Evolutionary conservation across 345 rosid genomes (phyloP).

Genomic region (Citrus unshiu): DNA sequence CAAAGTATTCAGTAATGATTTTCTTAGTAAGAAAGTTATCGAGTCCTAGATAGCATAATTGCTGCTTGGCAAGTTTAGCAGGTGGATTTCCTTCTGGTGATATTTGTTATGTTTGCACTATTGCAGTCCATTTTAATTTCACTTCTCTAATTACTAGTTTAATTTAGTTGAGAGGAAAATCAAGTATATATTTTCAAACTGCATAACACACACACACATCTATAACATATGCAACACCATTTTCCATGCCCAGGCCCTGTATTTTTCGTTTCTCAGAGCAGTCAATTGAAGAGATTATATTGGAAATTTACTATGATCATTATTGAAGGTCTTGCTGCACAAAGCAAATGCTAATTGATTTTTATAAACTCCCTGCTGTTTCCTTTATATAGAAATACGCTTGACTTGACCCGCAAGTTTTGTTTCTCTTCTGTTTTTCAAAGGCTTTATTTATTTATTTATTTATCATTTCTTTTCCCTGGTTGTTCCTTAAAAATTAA

Average conservation of each 20-base stretch:
- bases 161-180: not conserved
- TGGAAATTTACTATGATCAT: not conserved
- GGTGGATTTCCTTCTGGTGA: not conserved
- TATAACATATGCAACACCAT: not conserved
- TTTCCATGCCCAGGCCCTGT: not conserved
- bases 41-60: not conserved
- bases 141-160: not conserved
- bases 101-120: not conserved
- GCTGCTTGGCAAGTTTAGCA: not conserved
- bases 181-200: not conserved
- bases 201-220: not conserved
- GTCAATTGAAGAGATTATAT: not conserved
- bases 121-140: not conserved
- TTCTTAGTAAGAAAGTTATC: not conserved
- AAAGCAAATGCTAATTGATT: not conserved
- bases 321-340: not conserved
- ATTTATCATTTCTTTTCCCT: too few species aligned
- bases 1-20: too few species aligned
- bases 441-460: too few species aligned
- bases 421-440: not conserved
- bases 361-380: not conserved
- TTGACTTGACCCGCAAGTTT: not conserved
- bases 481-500: not conserved
- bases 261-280: not conserved
- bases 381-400: not conserved